Evolutionary conservation across 2,329 filamentous ascomycete species (phyloP).

Genomic region (Pestalotiopsis fici): DNA sequence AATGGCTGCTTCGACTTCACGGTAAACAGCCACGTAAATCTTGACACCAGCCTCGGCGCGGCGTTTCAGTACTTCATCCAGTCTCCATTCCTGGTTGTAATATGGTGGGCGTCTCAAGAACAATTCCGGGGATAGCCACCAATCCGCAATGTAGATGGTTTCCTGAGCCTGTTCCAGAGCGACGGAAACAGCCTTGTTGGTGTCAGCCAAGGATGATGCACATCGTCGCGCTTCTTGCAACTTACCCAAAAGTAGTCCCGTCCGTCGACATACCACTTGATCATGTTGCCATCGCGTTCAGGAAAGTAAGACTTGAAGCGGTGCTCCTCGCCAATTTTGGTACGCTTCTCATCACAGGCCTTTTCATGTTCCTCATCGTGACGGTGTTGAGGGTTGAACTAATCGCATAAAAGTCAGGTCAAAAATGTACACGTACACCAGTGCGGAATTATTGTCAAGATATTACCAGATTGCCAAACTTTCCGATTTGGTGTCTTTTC

Average conservation of each 20-base stretch:
- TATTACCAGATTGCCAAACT: conserved; percentile 60
- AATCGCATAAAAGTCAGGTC: conserved; percentile 12
- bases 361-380: conserved; percentile 94
- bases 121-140: conserved; percentile 92
- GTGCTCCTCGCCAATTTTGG: conserved; percentile 69
- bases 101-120: conserved; percentile 85
- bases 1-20: conserved; percentile 78
- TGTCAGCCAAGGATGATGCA: not conserved
- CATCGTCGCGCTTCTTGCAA: not conserved
- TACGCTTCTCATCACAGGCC: conserved; percentile 78
- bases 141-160: conserved; percentile 93
- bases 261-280: conserved; percentile 98
- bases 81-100: conserved; percentile 78
- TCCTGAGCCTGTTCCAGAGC: conserved; percentile 90
- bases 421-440: not conserved
- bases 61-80: conserved; percentile 86
- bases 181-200: conserved; percentile 70
- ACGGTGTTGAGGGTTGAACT: conserved; percentile 85
- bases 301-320: conserved; percentile 92
- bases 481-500: conserved; percentile 50
- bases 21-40: conserved; percentile 91
- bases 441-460: not conserved
- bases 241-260: conserved; percentile 86
- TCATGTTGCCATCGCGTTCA: conserved; percentile 77
- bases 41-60: conserved; percentile 91